Evolutionary conservation across 129 eudicot species (phyloP), one percentile per base, ranked within the genome.

Genomic region (Tanacetum coccineum): DNA sequence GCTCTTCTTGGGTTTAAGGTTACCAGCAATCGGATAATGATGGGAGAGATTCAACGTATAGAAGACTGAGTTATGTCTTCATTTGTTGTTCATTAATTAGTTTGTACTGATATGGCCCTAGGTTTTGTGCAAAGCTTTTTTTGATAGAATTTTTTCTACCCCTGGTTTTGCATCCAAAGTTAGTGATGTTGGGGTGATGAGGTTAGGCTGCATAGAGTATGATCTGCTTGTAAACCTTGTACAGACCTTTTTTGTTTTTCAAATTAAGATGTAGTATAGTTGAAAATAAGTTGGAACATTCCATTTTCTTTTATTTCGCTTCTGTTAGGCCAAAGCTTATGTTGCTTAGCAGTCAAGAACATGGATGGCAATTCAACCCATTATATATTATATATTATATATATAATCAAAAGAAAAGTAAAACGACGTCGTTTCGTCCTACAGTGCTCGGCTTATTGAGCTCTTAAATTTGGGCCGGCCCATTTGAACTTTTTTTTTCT

Each of bases 1-100:
- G 88, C 91, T 13, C 83, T 85, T 21, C 92, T 88, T 32, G 96
- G 91, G 4, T 87, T 87, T 69, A 87, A 87, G 82, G 95, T 87
- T 17, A 84, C 95, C 3, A 87, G 91, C 67, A 87, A 87, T 54
- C 81, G 95, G 9, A 87, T 87, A 51, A 82, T 87, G 95, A 87
- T 87, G 95, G 95, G 95, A 9, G 95, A 87, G 78, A 87, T 87
- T 11, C 95, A 87, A 56, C 81, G 88, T 58, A 44, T 80, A 66
- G 88, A 87, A 7, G 95, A 87, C 69, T 87, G 71, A 71, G 4
- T 42, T 25, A 66, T 42, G 39, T 32, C 39, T 32, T 32, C 39
- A 32, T 32, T 4, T 32, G 39, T 32, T 32, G 39, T 32, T 32
- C 39, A 32, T 32, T 32, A 32, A 36, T 46, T 59, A 53, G 44